Conservation (phyloP, 768 basidiomycete species). For the Rhodotorula sphaerocarpa region DNA sequence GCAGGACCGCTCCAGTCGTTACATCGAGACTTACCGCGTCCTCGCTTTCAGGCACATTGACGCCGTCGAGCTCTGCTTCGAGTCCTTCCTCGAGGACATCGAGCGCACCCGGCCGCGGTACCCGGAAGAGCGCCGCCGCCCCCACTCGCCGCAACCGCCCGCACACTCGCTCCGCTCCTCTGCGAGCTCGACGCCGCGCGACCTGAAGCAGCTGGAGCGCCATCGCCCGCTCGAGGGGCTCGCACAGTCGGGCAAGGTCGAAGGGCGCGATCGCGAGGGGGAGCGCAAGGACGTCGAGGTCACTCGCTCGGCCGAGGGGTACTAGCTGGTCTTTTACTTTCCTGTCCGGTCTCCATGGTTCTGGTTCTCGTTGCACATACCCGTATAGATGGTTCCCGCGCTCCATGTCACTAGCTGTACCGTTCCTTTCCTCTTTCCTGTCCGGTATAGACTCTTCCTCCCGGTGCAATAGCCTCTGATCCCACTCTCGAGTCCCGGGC, state of each 20-base stretch:
- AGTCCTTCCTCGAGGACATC: constrained; percentile 43
- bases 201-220: neutral
- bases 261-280: neutral
- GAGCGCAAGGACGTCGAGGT: constrained; percentile 25
- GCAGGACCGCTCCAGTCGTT: neutral
- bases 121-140: constrained; percentile 40
- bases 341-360: no score
- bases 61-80: constrained; percentile 47
- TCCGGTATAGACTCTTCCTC: no score
- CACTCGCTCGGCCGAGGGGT: neutral
- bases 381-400: no score
- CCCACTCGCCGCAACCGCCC: neutral
- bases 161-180: neutral
- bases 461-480: no score
- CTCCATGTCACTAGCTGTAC: no score
- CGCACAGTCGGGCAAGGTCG: neutral
- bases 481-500: no score
- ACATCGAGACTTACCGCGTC: constrained; percentile 32
- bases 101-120: constrained; percentile 45
- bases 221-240: neutral
- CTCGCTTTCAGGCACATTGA: constrained; percentile 44
- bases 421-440: no score
- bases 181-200: neutral
- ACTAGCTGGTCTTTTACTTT: no score
- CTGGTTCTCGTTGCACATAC: no score